These are phyloP conservation scores for Curvularia verruculosa DNA, from an alignment of 2,329 filamentous ascomycete genomes.

Conservation along the genomic window DNA sequence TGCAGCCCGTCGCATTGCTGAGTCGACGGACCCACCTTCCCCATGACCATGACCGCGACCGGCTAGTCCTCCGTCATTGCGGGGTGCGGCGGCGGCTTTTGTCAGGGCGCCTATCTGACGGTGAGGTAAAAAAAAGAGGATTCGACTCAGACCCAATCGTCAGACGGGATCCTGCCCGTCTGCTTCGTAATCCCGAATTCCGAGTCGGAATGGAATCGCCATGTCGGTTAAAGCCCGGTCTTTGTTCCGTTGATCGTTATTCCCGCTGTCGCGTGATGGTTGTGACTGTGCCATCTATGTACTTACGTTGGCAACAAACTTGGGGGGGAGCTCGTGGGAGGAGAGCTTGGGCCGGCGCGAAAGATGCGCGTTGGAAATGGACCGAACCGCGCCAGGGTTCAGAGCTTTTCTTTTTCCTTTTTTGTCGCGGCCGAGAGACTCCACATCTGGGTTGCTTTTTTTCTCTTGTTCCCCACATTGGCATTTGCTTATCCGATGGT, in stretches of 20 bases:
- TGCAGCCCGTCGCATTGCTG: slow-evolving; percentile 11
- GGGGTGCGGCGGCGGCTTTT: neutral
- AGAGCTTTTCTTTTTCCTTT: neutral
- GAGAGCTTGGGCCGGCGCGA: neutral
- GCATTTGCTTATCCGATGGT: neutral
- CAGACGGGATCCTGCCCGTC: neutral
- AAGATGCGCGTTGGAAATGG: neutral
- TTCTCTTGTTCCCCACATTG: neutral
- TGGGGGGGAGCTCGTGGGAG: neutral
- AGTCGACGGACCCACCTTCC: slow-evolving; percentile 10
- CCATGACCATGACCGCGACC: slow-evolving; percentile 9
- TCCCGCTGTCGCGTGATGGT: neutral
- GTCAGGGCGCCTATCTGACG: slow-evolving; percentile 1
- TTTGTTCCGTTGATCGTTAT: neutral
- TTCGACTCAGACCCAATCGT: neutral
- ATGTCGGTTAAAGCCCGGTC: neutral
- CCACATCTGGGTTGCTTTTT: neutral
- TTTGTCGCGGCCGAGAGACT: neutral
- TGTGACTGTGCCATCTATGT: neutral
- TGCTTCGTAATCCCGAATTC: slow-evolving; percentile 8
- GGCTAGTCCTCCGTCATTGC: slow-evolving; percentile 13
- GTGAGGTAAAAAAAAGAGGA: neutral
- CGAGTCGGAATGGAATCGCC: neutral
- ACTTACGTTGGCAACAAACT: no score
- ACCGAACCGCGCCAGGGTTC: slow-evolving; percentile 2